Percentiles rank a stretch among this genome's conserved stretches.
These are phyloP conservation scores for Exsudoporus frostii DNA, from an alignment of 768 basidiomycete species.

Conservation along the genomic window DNA sequence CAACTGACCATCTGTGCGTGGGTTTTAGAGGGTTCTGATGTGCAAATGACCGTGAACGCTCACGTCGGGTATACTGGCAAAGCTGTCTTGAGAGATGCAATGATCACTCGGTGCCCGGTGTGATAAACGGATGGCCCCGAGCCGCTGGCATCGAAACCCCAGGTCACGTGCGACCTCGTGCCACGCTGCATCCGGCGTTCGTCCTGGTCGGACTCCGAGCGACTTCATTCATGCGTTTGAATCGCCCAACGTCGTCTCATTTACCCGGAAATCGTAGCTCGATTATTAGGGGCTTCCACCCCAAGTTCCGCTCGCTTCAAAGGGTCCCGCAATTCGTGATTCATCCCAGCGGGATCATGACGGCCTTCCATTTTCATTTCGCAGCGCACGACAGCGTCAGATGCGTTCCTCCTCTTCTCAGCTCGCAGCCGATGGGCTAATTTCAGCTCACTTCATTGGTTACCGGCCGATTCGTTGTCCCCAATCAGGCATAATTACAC, in stretches of 20 bases:
- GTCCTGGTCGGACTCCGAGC: not conserved
- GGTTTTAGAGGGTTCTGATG: not conserved
- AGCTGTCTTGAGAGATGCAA: not conserved
- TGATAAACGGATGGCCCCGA: constrained; percentile 20
- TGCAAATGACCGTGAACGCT: not conserved
- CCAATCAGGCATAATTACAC: constrained; percentile 7
- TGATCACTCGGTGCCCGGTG: not conserved
- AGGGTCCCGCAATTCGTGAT: constrained; percentile 9
- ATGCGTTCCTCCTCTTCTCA: not conserved
- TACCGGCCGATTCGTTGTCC: not conserved
- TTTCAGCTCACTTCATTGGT: constrained; percentile 9
- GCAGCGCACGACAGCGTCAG: constrained; percentile 7
- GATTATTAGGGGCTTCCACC: constrained; percentile 7
- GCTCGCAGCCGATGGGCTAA: constrained; percentile 15
- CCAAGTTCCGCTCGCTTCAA: constrained; percentile 16
- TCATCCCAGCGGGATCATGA: constrained; percentile 6
- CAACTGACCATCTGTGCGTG: constrained; percentile 26
- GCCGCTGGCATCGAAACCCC: constrained; percentile 20
- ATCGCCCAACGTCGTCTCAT: not conserved
- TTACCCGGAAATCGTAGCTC: not conserved
- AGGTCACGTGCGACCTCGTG: constrained; percentile 16
- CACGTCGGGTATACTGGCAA: not conserved
- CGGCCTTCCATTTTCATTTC: constrained; percentile 23
- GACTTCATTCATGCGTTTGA: not conserved
- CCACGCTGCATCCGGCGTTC: not conserved